These are phyloP conservation scores for Ophiorrhiza pumila DNA, from an alignment of 257 asterid species.

Conservation along the genomic window DNA sequence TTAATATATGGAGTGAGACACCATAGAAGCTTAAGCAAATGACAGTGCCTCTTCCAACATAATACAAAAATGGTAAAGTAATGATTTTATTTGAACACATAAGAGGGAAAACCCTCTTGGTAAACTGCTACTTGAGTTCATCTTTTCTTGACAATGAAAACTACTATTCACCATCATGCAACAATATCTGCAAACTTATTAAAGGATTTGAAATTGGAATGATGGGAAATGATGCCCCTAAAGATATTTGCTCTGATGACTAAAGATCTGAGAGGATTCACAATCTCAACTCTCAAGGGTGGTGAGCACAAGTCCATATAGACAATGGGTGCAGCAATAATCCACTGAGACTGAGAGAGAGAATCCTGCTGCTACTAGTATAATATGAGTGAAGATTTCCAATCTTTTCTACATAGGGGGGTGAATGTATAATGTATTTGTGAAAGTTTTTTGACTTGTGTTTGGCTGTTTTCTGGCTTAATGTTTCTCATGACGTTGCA, in stretches of 20 bases:
- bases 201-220: slow-evolving; percentile 1
- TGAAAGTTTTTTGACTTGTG: not conserved
- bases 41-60: no score
- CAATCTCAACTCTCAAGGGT: slow-evolving; percentile 25
- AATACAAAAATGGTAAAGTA: no score
- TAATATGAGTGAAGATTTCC: not conserved
- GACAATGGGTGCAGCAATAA: not conserved
- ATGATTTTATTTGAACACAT: no score
- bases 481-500: slow-evolving; percentile 17
- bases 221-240: slow-evolving; percentile 40
- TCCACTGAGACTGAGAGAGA: no score
- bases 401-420: not conserved
- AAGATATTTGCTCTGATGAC: slow-evolving; percentile 57
- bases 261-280: slow-evolving; percentile 39
- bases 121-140: not conserved
- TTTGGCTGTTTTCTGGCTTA: not conserved
- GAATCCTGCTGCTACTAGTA: not conserved
- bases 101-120: no score
- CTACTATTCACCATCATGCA: slow-evolving; percentile 3
- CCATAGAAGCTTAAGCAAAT: no score
- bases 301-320: slow-evolving; percentile 6
- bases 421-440: not conserved
- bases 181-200: slow-evolving; percentile 3
- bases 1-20: no score
- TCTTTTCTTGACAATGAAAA: slow-evolving; percentile 3